Conservation (phyloP, 352 stramenopile species). For the Globisporangium polare region DNA sequence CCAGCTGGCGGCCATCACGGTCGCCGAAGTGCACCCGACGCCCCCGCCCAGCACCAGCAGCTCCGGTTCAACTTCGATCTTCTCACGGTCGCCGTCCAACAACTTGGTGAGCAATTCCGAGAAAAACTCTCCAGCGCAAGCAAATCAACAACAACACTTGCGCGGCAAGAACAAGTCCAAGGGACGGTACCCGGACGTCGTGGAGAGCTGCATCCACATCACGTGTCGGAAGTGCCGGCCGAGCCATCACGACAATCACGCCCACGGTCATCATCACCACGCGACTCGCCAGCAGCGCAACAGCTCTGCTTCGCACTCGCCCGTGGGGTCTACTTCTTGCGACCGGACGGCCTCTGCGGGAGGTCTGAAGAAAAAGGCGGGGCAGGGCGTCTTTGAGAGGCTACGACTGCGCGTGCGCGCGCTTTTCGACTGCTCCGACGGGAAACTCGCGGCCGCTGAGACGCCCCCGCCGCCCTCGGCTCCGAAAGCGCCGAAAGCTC, state of each 20-base stretch:
- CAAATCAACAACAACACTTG: conserved; percentile 2
- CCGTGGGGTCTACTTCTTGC: background rate
- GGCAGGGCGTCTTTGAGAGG: conserved; percentile 36
- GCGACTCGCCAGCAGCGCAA: background rate
- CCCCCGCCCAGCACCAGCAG: background rate
- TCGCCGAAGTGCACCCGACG: conserved; percentile 34
- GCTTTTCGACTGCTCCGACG: conserved; percentile 17
- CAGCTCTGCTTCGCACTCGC: background rate
- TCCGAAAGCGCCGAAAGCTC: background rate
- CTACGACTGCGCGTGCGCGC: conserved; percentile 35
- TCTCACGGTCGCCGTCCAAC: background rate
- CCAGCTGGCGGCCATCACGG: conserved; percentile 24
- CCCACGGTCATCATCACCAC: background rate
- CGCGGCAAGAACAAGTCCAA: conserved; percentile 23
- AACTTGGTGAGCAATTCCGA: background rate
- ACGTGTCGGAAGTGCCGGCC: conserved; percentile 47
- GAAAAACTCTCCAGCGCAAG: background rate
- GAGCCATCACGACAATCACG: conserved; percentile 19
- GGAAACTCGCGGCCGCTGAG: background rate
- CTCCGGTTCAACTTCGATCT: background rate
- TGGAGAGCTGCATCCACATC: conserved; percentile 70
- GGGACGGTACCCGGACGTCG: conserved; percentile 45
- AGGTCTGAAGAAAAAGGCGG: conserved; percentile 15
- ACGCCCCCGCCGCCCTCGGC: background rate
- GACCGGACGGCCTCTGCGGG: background rate